A percentile compares a stretch with the other conserved stretches of the same genome.
phyloP scores from a whole-genome alignment of 768 basidiomycete genomes.

The Mycena maculata region DNA sequence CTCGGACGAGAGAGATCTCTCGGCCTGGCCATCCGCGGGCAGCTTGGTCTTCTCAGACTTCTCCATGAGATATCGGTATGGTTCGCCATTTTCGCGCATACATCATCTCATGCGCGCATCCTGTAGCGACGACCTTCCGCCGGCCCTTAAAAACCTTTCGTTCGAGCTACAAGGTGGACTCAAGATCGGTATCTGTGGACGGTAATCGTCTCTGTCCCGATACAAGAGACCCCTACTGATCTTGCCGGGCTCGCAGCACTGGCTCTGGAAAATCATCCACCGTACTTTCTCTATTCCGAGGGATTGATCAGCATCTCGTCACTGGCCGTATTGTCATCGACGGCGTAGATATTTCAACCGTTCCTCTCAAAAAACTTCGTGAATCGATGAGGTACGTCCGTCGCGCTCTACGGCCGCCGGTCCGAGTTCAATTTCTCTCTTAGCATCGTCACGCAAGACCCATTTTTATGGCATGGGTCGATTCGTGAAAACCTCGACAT shows the following conservation, averaged over 20 bases:
- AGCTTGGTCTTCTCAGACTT: conserved; percentile 14
- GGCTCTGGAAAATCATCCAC: conserved; percentile 30
- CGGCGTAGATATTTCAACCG: conserved; percentile 24
- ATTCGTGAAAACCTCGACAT: conserved; percentile 29
- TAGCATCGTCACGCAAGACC: conserved; percentile 30
- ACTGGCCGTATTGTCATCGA: conserved; percentile 25
- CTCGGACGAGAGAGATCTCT: neutral
- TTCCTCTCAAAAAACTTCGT: conserved; percentile 16
- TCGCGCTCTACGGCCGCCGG: neutral
- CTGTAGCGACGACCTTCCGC: conserved; percentile 13
- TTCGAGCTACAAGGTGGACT: conserved; percentile 10
- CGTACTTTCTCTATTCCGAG: conserved; percentile 26
- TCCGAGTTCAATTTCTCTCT: neutral
- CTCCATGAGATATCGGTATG: conserved; percentile 21
- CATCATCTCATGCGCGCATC: neutral
- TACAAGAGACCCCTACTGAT: neutral
- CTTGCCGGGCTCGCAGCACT: conserved; percentile 11
- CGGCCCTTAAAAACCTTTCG: conserved; percentile 17
- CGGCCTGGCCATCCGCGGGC: conserved; percentile 14
- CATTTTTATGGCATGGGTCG: conserved; percentile 30
- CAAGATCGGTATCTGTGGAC: conserved; percentile 22
- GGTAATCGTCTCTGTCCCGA: neutral
- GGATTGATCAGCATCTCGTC: conserved; percentile 30
- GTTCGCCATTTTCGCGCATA: neutral
- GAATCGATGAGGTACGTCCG: conserved; percentile 26